A percentile compares a stretch with the other conserved stretches of the same genome.
These are phyloP conservation scores for Populus alba DNA, from an alignment of 345 rosid genomes.

Conservation along the genomic window DNA sequence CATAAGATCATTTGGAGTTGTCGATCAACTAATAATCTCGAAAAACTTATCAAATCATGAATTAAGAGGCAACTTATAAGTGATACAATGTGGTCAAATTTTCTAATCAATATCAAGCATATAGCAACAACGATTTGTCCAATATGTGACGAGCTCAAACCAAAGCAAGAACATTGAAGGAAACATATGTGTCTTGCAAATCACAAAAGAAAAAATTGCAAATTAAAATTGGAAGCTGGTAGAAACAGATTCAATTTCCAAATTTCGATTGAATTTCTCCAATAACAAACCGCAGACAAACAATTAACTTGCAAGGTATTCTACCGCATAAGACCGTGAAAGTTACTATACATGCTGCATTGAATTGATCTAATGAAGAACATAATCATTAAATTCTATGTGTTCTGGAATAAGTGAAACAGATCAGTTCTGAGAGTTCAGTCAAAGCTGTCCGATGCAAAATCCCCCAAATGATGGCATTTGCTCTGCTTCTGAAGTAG, in stretches of 20 bases:
- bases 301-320: not conserved
- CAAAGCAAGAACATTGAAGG: not conserved
- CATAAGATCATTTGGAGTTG: conserved; percentile 13
- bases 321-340: not conserved
- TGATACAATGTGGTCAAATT: not conserved
- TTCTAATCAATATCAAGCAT: not conserved
- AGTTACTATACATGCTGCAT: not conserved
- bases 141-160: not conserved
- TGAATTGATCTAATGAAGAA: not conserved
- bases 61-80: not conserved
- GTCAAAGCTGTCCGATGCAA: not conserved
- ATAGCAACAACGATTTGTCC: not conserved
- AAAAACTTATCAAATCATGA: not conserved
- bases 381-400: not conserved
- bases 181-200: not conserved
- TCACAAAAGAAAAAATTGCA: not conserved
- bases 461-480: too few species aligned
- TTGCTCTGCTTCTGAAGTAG: too few species aligned
- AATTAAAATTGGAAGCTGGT: not conserved
- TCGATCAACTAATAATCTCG: not conserved
- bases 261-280: not conserved
- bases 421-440: not conserved
- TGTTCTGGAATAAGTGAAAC: not conserved
- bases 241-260: not conserved
- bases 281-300: not conserved